Conservation (phyloP, 176 grass and related monocot genomes). For the Puya raimondii region DNA sequence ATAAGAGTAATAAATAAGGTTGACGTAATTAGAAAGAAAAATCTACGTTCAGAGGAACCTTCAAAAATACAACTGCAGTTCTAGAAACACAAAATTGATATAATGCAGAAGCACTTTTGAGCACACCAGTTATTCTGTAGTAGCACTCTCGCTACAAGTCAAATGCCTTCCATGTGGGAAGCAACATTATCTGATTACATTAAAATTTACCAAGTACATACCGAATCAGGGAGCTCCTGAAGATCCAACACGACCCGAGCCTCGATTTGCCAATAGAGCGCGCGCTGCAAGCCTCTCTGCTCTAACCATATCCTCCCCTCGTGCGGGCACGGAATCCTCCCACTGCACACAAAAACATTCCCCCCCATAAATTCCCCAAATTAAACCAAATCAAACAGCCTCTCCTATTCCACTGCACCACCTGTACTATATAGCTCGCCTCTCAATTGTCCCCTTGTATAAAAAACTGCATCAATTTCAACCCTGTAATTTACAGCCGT, state of each 20-base stretch:
- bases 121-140: too few species aligned
- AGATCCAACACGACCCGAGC: slow-evolving; percentile 89
- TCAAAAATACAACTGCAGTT: background rate
- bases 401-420: background rate
- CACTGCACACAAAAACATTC: slow-evolving; percentile 26
- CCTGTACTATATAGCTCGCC: background rate
- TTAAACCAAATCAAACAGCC: slow-evolving; percentile 1
- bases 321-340: slow-evolving; percentile 82
- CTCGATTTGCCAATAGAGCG: slow-evolving; percentile 96
- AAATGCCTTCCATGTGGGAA: background rate
- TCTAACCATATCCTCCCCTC: slow-evolving; percentile 88
- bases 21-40: too few species aligned
- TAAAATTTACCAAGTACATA: slow-evolving; percentile 17
- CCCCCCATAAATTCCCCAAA: background rate
- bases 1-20: too few species aligned
- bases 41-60: background rate
- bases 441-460: background rate
- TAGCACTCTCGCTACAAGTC: background rate
- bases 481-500: too few species aligned
- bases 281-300: slow-evolving; percentile 73
- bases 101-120: too few species aligned
- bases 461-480: too few species aligned
- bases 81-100: background rate
- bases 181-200: background rate
- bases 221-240: slow-evolving; percentile 53